Evolutionary conservation across 345 rosid species (phyloP).

Genomic region (Balakata baccata): DNA sequence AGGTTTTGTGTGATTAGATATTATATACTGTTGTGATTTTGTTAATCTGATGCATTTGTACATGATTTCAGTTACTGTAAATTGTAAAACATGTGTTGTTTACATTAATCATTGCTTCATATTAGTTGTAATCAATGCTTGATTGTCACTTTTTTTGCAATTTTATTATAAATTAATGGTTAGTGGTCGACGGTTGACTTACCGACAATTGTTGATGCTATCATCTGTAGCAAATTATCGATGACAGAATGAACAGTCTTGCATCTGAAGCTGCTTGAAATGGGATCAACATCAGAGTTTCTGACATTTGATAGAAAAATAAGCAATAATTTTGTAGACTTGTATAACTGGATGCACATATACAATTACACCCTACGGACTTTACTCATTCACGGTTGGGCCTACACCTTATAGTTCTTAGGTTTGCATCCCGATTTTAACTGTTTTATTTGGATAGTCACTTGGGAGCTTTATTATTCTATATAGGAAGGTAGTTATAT

Average conservation of each 20-base stretch:
- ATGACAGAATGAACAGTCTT: not conserved
- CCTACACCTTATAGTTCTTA: not conserved
- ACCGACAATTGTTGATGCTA: not conserved
- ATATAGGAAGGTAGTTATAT: not conserved
- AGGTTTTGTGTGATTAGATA: not conserved
- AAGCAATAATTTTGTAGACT: too few species aligned
- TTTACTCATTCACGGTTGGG: not conserved
- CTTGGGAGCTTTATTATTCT: not conserved
- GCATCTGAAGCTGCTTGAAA: not conserved
- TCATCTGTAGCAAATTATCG: not conserved
- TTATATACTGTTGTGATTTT: not conserved
- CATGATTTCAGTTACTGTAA: not conserved
- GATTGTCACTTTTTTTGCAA: not conserved
- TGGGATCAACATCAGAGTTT: not conserved
- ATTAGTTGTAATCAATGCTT: not conserved
- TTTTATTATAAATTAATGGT: not conserved
- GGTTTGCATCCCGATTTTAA: not conserved
- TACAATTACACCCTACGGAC: not conserved
- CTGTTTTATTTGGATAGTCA: not conserved
- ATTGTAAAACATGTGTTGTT: not conserved
- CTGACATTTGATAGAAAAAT: not conserved
- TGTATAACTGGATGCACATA: not conserved
- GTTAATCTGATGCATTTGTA: not conserved
- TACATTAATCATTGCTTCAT: not conserved
- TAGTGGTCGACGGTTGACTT: not conserved